A percentile compares a stretch with the other conserved stretches of the same genome.
Conservation (phyloP, 2,329 filamentous ascomycete species). For the Colletotrichum sp. region DNA sequence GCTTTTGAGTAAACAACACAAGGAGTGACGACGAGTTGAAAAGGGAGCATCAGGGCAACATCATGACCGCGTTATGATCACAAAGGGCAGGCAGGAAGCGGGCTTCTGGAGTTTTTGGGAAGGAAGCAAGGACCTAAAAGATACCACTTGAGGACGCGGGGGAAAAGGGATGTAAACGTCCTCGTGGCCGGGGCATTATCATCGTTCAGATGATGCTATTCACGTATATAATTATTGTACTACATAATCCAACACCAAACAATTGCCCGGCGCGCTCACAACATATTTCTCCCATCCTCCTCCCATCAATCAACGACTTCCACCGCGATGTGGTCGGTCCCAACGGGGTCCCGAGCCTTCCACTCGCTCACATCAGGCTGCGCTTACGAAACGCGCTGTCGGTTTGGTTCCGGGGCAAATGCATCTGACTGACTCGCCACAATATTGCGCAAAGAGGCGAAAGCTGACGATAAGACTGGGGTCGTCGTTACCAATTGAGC, state of each 20-base stretch:
- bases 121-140: background rate
- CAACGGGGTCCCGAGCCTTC: background rate
- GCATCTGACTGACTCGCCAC: background rate
- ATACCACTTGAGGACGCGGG: background rate
- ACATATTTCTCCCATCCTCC: background rate
- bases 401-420: background rate
- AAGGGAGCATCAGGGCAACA: background rate
- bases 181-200: background rate
- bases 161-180: background rate
- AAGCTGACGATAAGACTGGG: background rate
- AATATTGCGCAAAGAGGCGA: background rate
- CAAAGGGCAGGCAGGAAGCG: background rate
- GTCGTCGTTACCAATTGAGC: background rate
- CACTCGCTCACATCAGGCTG: background rate
- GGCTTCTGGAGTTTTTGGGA: conserved; percentile 7
- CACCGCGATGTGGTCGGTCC: background rate
- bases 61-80: background rate
- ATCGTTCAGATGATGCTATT: background rate
- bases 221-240: conserved; percentile 4
- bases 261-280: background rate
- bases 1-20: background rate
- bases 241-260: background rate
- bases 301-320: background rate
- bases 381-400: background rate
- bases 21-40: background rate